Evolutionary conservation across 257 asterid species (phyloP).

Genomic region (Primulina tabacum): DNA sequence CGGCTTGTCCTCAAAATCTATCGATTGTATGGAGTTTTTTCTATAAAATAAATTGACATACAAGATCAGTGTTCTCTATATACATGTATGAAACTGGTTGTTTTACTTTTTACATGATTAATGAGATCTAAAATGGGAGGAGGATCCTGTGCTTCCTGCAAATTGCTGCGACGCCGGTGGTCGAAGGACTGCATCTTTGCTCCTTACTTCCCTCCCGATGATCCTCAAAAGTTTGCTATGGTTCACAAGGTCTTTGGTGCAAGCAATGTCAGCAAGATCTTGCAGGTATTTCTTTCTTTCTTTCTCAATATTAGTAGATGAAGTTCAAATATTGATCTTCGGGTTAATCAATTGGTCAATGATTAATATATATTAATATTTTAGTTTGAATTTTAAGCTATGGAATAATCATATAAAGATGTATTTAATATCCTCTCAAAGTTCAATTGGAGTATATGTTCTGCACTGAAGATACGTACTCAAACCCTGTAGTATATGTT

Average conservation of each 20-base stretch:
- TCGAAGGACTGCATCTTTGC: constrained; percentile 89
- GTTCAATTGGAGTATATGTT: too few relatives aligned
- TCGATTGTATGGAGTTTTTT: background rate
- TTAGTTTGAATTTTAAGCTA: too few relatives aligned
- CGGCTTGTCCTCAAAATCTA: background rate
- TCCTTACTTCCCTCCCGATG: constrained; percentile 90
- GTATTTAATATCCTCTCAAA: too few relatives aligned
- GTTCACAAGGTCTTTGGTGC: constrained; percentile 97
- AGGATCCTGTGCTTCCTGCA: constrained; percentile 91
- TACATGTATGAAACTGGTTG: background rate
- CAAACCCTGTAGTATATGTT: background rate
- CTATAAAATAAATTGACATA: too few relatives aligned
- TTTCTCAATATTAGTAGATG: too few relatives aligned
- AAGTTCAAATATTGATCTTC: too few relatives aligned
- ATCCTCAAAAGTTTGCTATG: constrained; percentile 93
- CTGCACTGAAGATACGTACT: too few relatives aligned
- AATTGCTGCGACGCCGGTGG: constrained; percentile 76
- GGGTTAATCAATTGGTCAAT: too few relatives aligned
- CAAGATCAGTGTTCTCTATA: background rate
- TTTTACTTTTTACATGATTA: background rate
- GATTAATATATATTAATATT: too few relatives aligned
- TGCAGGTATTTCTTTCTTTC: constrained; percentile 51
- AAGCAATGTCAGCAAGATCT: constrained; percentile 91
- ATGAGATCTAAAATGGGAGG: constrained; percentile 43
- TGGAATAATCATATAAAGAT: too few relatives aligned